Evolutionary conservation across 345 rosid species (phyloP).

Genomic region (Ceriops tagal): DNA sequence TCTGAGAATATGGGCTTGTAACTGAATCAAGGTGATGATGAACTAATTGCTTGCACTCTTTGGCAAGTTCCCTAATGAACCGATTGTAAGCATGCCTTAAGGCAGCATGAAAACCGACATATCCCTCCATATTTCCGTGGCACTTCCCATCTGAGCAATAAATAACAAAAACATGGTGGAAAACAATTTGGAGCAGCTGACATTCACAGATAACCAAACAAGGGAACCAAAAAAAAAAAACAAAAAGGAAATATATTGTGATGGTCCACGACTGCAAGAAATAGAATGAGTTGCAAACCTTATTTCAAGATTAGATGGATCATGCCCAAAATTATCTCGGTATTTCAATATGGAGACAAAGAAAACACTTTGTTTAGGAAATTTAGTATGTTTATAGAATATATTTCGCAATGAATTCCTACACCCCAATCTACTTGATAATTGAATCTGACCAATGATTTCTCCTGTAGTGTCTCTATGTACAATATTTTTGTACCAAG

Average conservation of each 20-base stretch:
- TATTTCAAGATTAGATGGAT: too few species aligned
- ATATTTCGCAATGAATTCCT: too few species aligned
- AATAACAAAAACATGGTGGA: slow-evolving; percentile 6
- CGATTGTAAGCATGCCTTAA: slow-evolving; percentile 68
- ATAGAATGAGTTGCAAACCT: too few species aligned
- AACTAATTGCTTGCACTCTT: slow-evolving; percentile 84
- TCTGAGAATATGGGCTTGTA: slow-evolving; percentile 91
- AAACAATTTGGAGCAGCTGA: neutral
- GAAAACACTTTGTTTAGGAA: too few species aligned
- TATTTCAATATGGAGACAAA: too few species aligned
- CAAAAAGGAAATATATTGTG: neutral
- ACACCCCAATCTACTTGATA: too few species aligned
- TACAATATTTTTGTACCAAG: too few species aligned
- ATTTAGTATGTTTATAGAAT: too few species aligned
- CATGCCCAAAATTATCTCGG: too few species aligned
- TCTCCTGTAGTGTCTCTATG: too few species aligned
- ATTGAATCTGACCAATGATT: too few species aligned
- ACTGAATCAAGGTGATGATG: slow-evolving; percentile 95
- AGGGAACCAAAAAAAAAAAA: neutral
- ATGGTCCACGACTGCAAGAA: neutral
- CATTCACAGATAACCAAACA: neutral
- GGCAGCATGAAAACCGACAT: slow-evolving; percentile 85
- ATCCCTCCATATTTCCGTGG: slow-evolving; percentile 75
- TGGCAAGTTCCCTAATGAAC: slow-evolving; percentile 70
- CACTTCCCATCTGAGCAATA: slow-evolving; percentile 55